A percentile compares a stretch with the other conserved stretches of the same genome.
Conservation (phyloP, 2,329 filamentous ascomycete genomes). For the Beauveria sp. region DNA sequence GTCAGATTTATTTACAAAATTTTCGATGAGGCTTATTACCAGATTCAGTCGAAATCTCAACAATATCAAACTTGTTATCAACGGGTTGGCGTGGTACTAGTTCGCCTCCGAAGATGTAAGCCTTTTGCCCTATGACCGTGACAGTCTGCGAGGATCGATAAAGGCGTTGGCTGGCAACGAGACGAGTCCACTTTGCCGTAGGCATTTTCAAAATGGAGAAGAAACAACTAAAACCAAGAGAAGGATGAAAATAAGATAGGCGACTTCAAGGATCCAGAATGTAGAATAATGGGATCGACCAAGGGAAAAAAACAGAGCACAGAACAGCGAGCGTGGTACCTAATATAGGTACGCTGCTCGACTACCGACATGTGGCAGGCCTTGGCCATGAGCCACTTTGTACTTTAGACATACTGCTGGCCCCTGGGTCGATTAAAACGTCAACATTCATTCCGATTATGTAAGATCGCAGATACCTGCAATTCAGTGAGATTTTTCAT, state of each 20-base stretch:
- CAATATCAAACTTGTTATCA: constrained; percentile 38
- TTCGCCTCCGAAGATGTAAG: constrained; percentile 45
- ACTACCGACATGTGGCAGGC: too few relatives aligned
- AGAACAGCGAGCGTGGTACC: too few relatives aligned
- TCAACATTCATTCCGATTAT: not conserved
- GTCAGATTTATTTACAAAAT: not conserved
- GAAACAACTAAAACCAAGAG: not conserved
- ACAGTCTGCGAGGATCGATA: constrained; percentile 43
- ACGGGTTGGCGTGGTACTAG: constrained; percentile 42
- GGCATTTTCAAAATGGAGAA: not conserved
- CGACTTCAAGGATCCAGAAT: not conserved
- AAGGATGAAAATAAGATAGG: not conserved
- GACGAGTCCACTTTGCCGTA: not conserved
- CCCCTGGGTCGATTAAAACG: not conserved
- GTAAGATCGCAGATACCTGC: not conserved
- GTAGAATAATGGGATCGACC: not conserved
- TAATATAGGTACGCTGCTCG: too few relatives aligned
- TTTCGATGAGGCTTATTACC: not conserved
- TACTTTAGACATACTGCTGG: not conserved
- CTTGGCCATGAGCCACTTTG: not conserved
- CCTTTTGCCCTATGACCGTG: constrained; percentile 29
- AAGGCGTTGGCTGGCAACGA: constrained; percentile 23
- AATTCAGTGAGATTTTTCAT: not conserved
- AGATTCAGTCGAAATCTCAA: constrained; percentile 22
- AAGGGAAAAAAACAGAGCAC: not conserved